Conservation (phyloP, 257 asterid species). For the Orobanche coerulescens region DNA sequence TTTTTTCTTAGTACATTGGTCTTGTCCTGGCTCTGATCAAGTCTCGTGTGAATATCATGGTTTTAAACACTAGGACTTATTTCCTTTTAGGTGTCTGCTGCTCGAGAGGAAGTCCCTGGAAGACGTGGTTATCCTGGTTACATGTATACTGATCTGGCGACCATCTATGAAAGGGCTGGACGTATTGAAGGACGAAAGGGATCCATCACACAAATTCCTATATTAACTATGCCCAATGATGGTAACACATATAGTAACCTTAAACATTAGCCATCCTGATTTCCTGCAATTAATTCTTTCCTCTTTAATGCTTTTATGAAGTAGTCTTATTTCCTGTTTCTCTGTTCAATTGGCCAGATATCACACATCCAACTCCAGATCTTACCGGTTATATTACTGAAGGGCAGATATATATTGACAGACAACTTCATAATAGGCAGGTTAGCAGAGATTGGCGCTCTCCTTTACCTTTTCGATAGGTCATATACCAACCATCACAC, state of each 20-base stretch:
- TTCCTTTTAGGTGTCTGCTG: conserved; percentile 81
- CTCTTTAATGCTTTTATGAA: not conserved
- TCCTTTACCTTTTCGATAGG: conserved; percentile 1
- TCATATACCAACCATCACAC: not conserved
- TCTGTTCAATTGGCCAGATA: conserved; percentile 51
- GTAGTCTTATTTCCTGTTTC: conserved; percentile 13
- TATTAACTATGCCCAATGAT: conserved; percentile 96
- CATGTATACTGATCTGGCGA: conserved; percentile 97
- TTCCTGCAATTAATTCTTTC: not conserved
- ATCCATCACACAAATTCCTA: conserved; percentile 95
- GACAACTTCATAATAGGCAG: conserved; percentile 81
- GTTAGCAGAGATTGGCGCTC: conserved; percentile 24
- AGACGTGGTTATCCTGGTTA: conserved; percentile 71
- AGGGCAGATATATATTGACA: conserved; percentile 96
- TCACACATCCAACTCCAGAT: conserved; percentile 99
- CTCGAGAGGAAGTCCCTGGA: conserved; percentile 99
- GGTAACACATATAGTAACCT: conserved; percentile 34
- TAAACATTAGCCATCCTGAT: not conserved
- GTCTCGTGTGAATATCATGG: not conserved
- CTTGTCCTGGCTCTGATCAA: not conserved
- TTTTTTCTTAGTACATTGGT: not conserved
- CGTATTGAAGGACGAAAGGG: conserved; percentile 98
- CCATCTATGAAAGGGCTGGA: conserved; percentile 97
- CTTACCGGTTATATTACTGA: conserved; percentile 98
- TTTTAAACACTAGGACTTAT: conserved; percentile 7